Evolutionary conservation across 2,329 filamentous ascomycete genomes (phyloP).

Genomic region (Fusarium sp.): DNA sequence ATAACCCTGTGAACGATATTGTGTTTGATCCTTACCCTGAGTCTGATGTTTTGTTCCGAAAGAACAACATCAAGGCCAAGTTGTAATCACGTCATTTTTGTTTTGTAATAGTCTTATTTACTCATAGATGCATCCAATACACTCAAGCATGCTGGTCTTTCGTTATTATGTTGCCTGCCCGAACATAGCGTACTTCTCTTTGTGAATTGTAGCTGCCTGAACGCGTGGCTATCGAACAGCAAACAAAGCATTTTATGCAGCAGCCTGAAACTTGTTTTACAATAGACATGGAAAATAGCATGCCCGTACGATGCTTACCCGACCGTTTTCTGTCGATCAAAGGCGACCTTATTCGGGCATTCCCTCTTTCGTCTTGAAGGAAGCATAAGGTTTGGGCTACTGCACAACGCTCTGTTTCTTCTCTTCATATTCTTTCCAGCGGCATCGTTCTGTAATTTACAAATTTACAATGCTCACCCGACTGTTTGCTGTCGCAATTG

Average conservation of each 20-base stretch:
- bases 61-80: slow-evolving; percentile 22
- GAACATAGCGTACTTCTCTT: background rate
- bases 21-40: slow-evolving; percentile 78
- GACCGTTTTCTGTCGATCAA: too few species aligned
- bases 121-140: background rate
- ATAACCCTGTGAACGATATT: slow-evolving; percentile 78
- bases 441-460: too few species aligned
- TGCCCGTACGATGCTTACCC: background rate
- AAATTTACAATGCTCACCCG: too few species aligned
- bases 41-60: slow-evolving; percentile 45
- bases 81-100: slow-evolving; percentile 5
- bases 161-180: background rate
- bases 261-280: background rate
- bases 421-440: too few species aligned
- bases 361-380: too few species aligned
- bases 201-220: background rate
- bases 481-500: too few species aligned
- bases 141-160: background rate
- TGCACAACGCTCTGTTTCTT: too few species aligned
- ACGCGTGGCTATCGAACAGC: background rate
- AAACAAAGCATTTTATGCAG: background rate
- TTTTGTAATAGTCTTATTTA: background rate
- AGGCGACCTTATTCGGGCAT: too few species aligned
- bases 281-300: background rate
- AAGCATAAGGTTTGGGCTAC: too few species aligned